phyloP scores from a whole-genome alignment of 441 rosid species.

The Populus hybrid region DNA sequence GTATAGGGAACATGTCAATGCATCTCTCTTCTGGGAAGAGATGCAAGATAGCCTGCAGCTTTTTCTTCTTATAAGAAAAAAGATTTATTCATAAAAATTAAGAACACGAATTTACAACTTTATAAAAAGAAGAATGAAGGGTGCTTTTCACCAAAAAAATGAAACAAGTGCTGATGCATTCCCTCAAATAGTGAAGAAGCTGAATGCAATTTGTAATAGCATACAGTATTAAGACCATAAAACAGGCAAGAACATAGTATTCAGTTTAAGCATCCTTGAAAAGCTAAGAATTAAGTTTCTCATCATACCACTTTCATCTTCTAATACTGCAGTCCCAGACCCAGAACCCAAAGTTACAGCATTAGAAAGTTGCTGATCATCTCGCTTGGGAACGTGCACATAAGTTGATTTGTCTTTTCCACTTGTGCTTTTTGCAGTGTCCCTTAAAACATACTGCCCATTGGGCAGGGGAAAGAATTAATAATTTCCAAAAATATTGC shows the following conservation, averaged over 20 bases:
- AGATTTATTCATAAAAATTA: background rate
- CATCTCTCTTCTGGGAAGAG: background rate
- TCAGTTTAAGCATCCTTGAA: background rate
- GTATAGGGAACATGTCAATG: background rate
- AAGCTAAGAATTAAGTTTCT: background rate
- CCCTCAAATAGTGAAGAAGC: background rate
- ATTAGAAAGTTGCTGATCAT: slow-evolving; percentile 45
- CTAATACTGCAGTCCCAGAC: slow-evolving; percentile 39
- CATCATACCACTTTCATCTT: slow-evolving; percentile 48
- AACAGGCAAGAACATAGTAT: background rate
- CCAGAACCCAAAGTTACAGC: slow-evolving; percentile 30
- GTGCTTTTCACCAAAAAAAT: background rate
- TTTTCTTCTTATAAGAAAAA: background rate
- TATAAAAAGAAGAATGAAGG: background rate
- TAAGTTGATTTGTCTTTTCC: slow-evolving; percentile 54
- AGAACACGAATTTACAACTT: background rate
- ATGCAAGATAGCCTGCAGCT: background rate
- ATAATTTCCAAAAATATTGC: background rate
- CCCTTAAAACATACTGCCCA: slow-evolving; percentile 60
- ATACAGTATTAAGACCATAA: background rate
- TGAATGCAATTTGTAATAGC: background rate
- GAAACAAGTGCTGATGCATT: background rate
- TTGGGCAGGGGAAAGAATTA: slow-evolving; percentile 20
- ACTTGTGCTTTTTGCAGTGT: slow-evolving; percentile 38
- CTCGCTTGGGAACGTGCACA: slow-evolving; percentile 42